Percentiles rank a stretch among this genome's conserved stretches.
These are phyloP conservation scores for Trametes pubescens DNA, from an alignment of 1,284 basidiomycete genomes.

Conservation along the genomic window DNA sequence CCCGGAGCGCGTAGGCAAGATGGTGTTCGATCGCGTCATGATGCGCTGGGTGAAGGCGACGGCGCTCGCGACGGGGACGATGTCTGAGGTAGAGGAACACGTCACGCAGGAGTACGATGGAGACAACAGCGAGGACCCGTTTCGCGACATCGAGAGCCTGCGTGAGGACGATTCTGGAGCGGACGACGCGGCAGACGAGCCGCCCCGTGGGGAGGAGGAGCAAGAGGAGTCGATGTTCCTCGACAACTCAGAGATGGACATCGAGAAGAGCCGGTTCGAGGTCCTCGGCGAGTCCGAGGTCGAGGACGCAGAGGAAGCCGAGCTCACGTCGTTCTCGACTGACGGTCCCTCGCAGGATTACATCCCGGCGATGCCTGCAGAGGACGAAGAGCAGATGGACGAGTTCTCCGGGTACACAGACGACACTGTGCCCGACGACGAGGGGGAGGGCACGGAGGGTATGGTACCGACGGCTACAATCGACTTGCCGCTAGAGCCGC, in stretches of 20 bases:
- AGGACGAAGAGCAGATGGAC: conserved; percentile 21
- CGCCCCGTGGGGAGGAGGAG: conserved; percentile 35
- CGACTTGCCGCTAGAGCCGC: conserved; percentile 25
- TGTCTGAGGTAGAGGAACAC: conserved; percentile 47
- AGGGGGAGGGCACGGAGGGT: conserved; percentile 32
- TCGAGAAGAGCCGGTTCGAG: conserved; percentile 59
- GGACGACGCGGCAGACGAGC: conserved; percentile 25
- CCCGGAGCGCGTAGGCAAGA: conserved; percentile 82
- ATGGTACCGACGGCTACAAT: conserved; percentile 29
- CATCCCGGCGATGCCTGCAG: conserved; percentile 42
- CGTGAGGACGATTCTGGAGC: conserved; percentile 56
- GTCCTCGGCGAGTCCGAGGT: conserved; percentile 51
- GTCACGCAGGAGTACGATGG: conserved; percentile 46
- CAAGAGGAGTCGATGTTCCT: conserved; percentile 43
- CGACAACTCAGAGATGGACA: conserved; percentile 31
- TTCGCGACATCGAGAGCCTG: conserved; percentile 87
- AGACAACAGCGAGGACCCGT: conserved; percentile 80
- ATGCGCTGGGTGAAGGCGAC: conserved; percentile 86
- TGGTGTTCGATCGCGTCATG: conserved; percentile 83
- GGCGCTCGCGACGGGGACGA: conserved; percentile 44
- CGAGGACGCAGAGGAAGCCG: conserved; percentile 69
- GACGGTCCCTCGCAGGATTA: conserved; percentile 57
- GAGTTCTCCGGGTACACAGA: conserved; percentile 33
- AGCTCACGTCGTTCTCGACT: conserved; percentile 75
- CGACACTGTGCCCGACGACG: conserved; percentile 31